These are phyloP conservation scores for Bothriochloa decipiens DNA, from an alignment of 176 grass and related monocot genomes.

Conservation along the genomic window DNA sequence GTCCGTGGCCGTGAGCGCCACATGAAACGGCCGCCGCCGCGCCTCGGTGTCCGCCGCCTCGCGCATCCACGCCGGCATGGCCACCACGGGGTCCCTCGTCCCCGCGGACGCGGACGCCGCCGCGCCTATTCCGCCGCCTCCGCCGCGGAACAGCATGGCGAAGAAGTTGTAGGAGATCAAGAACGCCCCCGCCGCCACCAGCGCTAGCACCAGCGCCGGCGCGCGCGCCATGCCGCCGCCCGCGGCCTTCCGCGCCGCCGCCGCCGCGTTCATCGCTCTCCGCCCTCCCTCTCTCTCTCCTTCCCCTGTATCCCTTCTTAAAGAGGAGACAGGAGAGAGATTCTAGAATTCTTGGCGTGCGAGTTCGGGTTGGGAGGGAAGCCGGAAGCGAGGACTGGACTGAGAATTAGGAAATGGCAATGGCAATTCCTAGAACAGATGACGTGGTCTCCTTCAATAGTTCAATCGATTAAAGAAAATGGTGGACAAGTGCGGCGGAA, in stretches of 20 bases:
- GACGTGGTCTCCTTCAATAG: background rate
- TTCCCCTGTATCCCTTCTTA: background rate
- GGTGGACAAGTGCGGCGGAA: background rate
- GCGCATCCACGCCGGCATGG: constrained; percentile 54
- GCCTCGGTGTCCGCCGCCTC: background rate
- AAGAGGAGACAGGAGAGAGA: background rate
- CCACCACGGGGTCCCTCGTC: constrained; percentile 45
- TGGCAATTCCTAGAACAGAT: background rate
- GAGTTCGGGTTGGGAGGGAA: constrained; percentile 31
- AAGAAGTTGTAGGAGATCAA: constrained; percentile 67
- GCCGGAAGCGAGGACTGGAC: background rate
- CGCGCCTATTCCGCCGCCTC: background rate
- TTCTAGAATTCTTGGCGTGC: constrained; percentile 31
- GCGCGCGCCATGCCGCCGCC: background rate
- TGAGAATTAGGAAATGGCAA: constrained; percentile 11
- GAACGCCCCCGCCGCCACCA: constrained; percentile 54
- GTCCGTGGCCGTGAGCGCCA: constrained; percentile 73
- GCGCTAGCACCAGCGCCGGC: constrained; percentile 33
- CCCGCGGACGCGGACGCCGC: background rate
- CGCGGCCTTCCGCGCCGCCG: constrained; percentile 35
- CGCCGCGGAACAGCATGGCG: constrained; percentile 41
- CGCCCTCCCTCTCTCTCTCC: background rate
- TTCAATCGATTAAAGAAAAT: background rate
- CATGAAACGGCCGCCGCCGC: constrained; percentile 64
- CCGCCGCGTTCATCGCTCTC: constrained; percentile 46